phyloP scores from a whole-genome alignment of 495 filamentous ascomycete species.

The Penicillium tannophilum region DNA sequence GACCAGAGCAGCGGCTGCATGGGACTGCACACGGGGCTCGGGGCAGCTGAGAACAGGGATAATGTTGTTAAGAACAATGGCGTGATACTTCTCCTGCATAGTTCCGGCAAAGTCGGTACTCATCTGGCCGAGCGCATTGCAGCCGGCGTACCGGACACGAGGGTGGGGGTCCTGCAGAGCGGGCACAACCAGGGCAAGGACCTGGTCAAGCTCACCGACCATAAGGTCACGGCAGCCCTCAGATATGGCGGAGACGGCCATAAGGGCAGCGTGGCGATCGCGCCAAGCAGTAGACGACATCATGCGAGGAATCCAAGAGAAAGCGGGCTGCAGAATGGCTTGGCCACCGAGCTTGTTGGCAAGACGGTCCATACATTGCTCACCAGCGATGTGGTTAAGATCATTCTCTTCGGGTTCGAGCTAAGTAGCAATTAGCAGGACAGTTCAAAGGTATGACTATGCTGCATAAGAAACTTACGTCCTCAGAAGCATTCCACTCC shows the following conservation, averaged over 20 bases:
- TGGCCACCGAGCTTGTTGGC: constrained; percentile 95
- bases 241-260: constrained; percentile 99
- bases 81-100: constrained; percentile 96
- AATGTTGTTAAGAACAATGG: constrained; percentile 81
- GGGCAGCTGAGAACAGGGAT: constrained; percentile 88
- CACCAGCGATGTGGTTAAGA: constrained; percentile 95
- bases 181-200: constrained; percentile 89
- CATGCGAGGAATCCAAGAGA: constrained; percentile 96
- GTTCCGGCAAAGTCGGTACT: constrained; percentile 98
- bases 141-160: constrained; percentile 95
- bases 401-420: constrained; percentile 96
- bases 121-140: constrained; percentile 99
- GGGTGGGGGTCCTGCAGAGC: constrained; percentile 90
- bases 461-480: constrained; percentile 60
- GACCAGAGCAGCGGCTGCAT: constrained; percentile 94
- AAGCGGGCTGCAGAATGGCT: constrained; percentile 87
- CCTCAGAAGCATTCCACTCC: constrained; percentile 92
- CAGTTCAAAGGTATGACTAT: neutral
- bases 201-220: constrained; percentile 90
- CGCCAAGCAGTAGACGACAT: constrained; percentile 94
- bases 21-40: constrained; percentile 93
- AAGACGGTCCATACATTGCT: constrained; percentile 97
- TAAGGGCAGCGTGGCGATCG: constrained; percentile 94
- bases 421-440: constrained; percentile 41
- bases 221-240: constrained; percentile 97